Evolutionary conservation across 345 rosid genomes (phyloP).

Genomic region (Murraya paniculata): DNA sequence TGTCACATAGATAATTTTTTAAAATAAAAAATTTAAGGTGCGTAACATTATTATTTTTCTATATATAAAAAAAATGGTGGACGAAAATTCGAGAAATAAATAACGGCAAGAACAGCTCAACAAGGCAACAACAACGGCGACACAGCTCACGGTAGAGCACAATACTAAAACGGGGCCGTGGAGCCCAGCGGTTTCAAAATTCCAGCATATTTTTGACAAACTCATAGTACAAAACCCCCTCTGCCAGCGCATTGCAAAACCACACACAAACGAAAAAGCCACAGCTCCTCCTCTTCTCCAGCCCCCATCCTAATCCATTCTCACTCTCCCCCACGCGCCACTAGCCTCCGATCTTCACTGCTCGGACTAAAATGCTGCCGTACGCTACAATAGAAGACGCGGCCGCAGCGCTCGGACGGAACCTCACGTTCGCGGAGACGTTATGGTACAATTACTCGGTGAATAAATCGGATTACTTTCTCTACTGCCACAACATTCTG

Average conservation of each 20-base stretch:
- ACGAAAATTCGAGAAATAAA: not conserved
- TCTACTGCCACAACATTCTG: constrained; percentile 78
- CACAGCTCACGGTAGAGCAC: not conserved
- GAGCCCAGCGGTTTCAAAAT: constrained; percentile 6
- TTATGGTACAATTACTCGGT: constrained; percentile 87
- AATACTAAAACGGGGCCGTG: not conserved
- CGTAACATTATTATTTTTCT: no score
- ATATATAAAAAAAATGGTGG: no score
- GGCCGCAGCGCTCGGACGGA: constrained; percentile 61
- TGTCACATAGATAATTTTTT: no score
- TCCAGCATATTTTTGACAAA: constrained; percentile 32
- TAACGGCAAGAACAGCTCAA: not conserved
- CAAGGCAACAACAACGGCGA: not conserved
- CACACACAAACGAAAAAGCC: not conserved
- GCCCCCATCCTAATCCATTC: not conserved
- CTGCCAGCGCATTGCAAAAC: not conserved
- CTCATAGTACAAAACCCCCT: not conserved
- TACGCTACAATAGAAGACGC: constrained; percentile 64
- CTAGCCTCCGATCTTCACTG: constrained; percentile 3
- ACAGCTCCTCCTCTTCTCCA: not conserved
- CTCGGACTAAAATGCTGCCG: constrained; percentile 53
- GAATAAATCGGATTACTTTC: constrained; percentile 72
- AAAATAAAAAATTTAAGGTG: no score
- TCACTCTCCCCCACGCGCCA: constrained; percentile 11
- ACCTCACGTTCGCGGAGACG: constrained; percentile 65